phyloP scores from a whole-genome alignment of 2,329 filamentous ascomycete species.

The Paracamarosporium sp. region DNA sequence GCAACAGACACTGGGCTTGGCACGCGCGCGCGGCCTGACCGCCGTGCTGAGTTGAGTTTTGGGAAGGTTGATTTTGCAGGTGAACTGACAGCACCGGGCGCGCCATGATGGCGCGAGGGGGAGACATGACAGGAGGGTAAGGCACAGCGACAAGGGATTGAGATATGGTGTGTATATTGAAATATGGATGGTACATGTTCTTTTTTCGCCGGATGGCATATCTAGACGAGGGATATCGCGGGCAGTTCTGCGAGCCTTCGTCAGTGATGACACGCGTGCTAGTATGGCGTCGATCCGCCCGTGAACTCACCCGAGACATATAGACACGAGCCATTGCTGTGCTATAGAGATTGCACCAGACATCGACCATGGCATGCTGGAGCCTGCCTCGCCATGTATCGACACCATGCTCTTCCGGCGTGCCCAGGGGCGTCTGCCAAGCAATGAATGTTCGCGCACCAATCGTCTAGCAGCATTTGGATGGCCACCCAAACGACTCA shows the following conservation, averaged over 20 bases:
- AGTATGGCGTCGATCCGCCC: not conserved
- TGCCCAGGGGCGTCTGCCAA: not conserved
- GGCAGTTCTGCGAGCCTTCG: not conserved
- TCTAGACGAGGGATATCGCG: too few species aligned
- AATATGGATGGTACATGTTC: too few species aligned
- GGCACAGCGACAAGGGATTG: not conserved
- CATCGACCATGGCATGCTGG: not conserved
- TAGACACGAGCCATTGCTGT: too few species aligned
- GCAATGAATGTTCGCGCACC: conserved; percentile 2
- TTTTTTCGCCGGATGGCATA: not conserved
- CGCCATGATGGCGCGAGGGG: too few species aligned
- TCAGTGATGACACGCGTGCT: not conserved
- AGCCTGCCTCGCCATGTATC: not conserved
- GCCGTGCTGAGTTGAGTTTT: not conserved
- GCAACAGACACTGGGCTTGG: not conserved
- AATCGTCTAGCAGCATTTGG: not conserved
- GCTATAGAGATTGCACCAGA: too few species aligned
- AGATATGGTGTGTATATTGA: not conserved
- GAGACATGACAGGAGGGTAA: not conserved
- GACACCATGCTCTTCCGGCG: not conserved
- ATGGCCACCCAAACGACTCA: not conserved
- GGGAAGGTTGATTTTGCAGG: not conserved
- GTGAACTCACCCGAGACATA: not conserved
- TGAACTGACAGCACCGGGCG: too few species aligned
- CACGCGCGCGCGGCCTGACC: not conserved